phyloP scores from a whole-genome alignment of 164 flowering plant genomes.

The Houttuynia cordata region DNA sequence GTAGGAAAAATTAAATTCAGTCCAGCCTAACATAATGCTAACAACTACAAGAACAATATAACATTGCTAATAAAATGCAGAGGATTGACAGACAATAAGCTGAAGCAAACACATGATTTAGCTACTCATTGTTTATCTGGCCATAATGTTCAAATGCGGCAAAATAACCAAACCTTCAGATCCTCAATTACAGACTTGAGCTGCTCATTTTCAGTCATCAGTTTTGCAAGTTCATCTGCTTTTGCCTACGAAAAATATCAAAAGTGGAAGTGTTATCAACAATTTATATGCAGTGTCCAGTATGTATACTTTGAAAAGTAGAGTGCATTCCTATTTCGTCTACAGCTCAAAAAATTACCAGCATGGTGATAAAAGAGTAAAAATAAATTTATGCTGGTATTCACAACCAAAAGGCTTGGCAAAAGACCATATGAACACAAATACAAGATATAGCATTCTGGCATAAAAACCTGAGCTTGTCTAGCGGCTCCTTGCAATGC shows the following conservation, averaged over 20 bases:
- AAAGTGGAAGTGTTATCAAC: not conserved
- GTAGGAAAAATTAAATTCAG: no score
- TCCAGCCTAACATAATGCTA: no score
- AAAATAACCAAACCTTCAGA: constrained; percentile 42
- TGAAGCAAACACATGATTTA: not conserved
- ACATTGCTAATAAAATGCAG: no score
- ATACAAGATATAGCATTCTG: not conserved
- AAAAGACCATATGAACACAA: not conserved
- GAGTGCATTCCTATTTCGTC: not conserved
- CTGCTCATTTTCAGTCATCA: constrained; percentile 94
- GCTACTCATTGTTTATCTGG: not conserved
- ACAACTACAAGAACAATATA: no score
- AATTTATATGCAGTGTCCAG: no score
- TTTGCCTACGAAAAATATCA: constrained; percentile 45
- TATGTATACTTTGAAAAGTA: no score
- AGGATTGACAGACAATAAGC: not conserved
- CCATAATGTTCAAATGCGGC: not conserved
- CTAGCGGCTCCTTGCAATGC: constrained; percentile 97
- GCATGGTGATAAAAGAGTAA: not conserved
- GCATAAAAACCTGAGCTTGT: constrained; percentile 78
- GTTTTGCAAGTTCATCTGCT: constrained; percentile 89
- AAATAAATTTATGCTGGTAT: no score
- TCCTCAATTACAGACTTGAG: constrained; percentile 59
- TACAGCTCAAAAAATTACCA: not conserved
- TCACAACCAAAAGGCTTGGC: not conserved